These are phyloP conservation scores for Tuber calosporum DNA, from an alignment of 495 filamentous ascomycete genomes.

Conservation along the genomic window DNA sequence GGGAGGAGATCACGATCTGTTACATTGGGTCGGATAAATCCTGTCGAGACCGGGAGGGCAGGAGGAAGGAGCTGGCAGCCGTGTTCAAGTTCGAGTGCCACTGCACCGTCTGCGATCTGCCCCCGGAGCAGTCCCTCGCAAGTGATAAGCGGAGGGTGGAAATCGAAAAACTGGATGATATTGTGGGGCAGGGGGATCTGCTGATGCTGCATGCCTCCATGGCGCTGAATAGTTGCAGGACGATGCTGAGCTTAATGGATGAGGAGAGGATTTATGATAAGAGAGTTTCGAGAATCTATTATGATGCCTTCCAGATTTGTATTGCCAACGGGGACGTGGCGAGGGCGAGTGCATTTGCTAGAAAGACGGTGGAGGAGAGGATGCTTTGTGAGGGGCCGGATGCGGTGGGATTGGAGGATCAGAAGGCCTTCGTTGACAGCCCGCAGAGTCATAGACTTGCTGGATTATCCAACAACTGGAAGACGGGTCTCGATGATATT, in stretches of 20 bases:
- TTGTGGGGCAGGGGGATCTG: slow-evolving; percentile 40
- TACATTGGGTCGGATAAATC: slow-evolving; percentile 43
- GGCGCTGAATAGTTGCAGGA: slow-evolving; percentile 38
- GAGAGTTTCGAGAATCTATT: slow-evolving; percentile 42
- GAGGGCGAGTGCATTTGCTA: slow-evolving; percentile 47
- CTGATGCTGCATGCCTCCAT: slow-evolving; percentile 32
- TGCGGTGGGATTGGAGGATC: slow-evolving; percentile 37
- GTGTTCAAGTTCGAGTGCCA: slow-evolving; percentile 45
- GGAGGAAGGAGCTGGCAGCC: slow-evolving; percentile 39
- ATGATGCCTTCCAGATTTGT: slow-evolving; percentile 47
- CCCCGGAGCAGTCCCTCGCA: slow-evolving; percentile 28
- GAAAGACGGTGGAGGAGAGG: slow-evolving; percentile 43
- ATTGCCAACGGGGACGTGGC: slow-evolving; percentile 47
- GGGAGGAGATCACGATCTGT: slow-evolving; percentile 46
- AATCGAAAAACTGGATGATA: slow-evolving; percentile 41
- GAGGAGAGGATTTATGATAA: slow-evolving; percentile 42
- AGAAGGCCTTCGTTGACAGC: slow-evolving; percentile 41
- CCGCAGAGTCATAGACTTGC: slow-evolving; percentile 43
- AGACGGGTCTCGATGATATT: slow-evolving; percentile 34
- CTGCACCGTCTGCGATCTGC: slow-evolving; percentile 43
- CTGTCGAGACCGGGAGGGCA: slow-evolving; percentile 10
- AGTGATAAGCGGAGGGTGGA: slow-evolving; percentile 42
- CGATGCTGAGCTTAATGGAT: slow-evolving; percentile 39
- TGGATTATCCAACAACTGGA: slow-evolving; percentile 44
- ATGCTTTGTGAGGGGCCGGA: slow-evolving; percentile 44